Evolutionary conservation across 768 basidiomycete genomes (phyloP).

Genomic region (Termitomyces sp.): DNA sequence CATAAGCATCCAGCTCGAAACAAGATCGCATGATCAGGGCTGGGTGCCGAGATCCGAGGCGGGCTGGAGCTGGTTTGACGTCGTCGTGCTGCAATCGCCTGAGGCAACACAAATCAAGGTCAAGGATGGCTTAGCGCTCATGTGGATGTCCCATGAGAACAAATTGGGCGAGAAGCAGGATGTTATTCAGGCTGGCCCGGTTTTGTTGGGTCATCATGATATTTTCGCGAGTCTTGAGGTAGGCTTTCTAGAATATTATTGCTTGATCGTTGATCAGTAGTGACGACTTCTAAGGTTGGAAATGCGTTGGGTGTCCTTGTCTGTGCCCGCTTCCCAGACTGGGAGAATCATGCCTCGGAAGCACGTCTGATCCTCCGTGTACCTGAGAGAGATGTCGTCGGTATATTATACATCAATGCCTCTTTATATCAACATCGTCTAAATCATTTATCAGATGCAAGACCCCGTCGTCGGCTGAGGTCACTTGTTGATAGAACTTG

Average conservation of each 20-base stretch:
- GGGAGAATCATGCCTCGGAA: constrained; percentile 26
- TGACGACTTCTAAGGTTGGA: constrained; percentile 20
- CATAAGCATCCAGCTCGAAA: constrained; percentile 26
- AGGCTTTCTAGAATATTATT: background rate
- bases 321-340: constrained; percentile 27
- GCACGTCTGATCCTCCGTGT: constrained; percentile 26
- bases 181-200: constrained; percentile 15
- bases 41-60: constrained; percentile 12
- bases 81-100: constrained; percentile 26
- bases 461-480: background rate
- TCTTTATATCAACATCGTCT: background rate
- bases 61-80: constrained; percentile 33
- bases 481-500: constrained; percentile 9
- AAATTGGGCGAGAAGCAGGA: constrained; percentile 12
- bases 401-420: background rate
- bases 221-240: constrained; percentile 13
- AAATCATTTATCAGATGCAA: background rate
- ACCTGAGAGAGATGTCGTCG: constrained; percentile 20
- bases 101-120: constrained; percentile 20
- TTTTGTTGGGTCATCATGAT: constrained; percentile 5
- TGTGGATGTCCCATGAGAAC: constrained; percentile 29
- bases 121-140: constrained; percentile 23
- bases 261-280: background rate
- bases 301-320: constrained; percentile 30
- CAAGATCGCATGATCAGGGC: constrained; percentile 23